These are phyloP conservation scores for Sphaceloma murrayae DNA, from an alignment of 2,329 filamentous ascomycete genomes.

Conservation along the genomic window DNA sequence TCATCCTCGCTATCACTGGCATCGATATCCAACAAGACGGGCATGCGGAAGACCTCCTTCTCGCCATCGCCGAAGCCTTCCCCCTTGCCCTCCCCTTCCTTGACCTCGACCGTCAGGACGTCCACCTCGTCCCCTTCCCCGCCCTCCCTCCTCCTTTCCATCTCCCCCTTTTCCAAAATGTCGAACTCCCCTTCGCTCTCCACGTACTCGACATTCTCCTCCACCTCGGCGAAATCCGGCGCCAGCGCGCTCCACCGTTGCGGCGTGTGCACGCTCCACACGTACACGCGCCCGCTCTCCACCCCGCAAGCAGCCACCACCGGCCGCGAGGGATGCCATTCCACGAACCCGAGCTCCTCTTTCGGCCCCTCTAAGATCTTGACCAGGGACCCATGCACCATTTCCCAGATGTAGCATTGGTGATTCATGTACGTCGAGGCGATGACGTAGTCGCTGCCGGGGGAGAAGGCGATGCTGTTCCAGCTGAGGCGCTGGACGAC, in stretches of 20 bases:
- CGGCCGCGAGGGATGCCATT: constrained; percentile 88
- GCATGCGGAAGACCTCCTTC: constrained; percentile 64
- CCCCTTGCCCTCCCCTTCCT: constrained; percentile 26
- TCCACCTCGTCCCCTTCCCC: constrained; percentile 91
- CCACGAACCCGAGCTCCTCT: constrained; percentile 90
- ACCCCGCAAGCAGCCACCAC: constrained; percentile 85
- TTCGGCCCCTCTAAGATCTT: constrained; percentile 96
- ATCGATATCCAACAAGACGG: constrained; percentile 82
- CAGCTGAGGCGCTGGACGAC: constrained; percentile 89
- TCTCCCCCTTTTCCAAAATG: constrained; percentile 88
- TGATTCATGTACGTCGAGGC: constrained; percentile 98
- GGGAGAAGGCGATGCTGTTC: constrained; percentile 95
- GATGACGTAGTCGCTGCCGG: constrained; percentile 88
- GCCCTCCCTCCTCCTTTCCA: constrained; percentile 82
- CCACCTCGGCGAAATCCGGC: constrained; percentile 92
- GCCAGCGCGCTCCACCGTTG: constrained; percentile 96
- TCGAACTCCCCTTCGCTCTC: constrained; percentile 97
- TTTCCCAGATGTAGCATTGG: constrained; percentile 97
- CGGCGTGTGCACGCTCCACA: constrained; percentile 90
- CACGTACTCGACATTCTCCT: constrained; percentile 95
- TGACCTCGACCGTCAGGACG: constrained; percentile 62
- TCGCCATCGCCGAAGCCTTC: constrained; percentile 48
- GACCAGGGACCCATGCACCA: constrained; percentile 82
- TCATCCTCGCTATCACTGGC: constrained; percentile 96
- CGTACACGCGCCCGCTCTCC: constrained; percentile 86